Evolutionary conservation across 1,139 yeast genomes (phyloP), one percentile per base, ranked within the genome.

Genomic region (Scheffersomyces cryptocercus): DNA sequence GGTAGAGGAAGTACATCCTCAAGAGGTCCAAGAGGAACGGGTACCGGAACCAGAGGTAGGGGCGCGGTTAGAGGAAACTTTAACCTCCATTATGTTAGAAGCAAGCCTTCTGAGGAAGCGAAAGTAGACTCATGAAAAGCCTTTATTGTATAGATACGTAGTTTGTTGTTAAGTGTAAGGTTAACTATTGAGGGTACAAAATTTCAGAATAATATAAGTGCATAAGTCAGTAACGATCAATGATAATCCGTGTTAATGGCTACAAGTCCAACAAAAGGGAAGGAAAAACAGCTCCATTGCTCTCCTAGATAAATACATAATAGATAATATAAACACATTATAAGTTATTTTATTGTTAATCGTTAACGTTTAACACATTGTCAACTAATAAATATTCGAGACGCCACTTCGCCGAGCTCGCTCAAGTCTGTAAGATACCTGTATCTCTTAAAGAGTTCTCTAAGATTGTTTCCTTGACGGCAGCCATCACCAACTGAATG

Each of bases 401-500:
- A 20, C 26, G 26, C 26, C 26, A 20, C 26, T 20, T 20, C 26
- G 26, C 26, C 26, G 26, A 20, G 26, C 26, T 20, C 26, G 26
- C 26, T 31, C 35, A 31, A 31, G 15, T 31, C 24, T 50, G 81
- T 50, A 88, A 70, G 43, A 90, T 80, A 40, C 97, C 97, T 53
- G 95, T 85, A 58, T 89, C 97, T 63, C 84, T 82, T 52, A 90
- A 75, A 26, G 90, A 77, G 61, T 90, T 90, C 57, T 88, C 95
- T 60, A 90, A 73, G 43, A 90, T 86, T 3, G 96, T 88, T 64
- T 89, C 97, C 60, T 85, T 86, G 29, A 90, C 93, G 12, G 96
- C 96, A 3, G 95, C 96, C 71, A 90, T 88, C 5, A 90, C 97
- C 56, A 89, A 70, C 57, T 86, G 82, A 51, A 90, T 89, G 62